Conservation (phyloP, 2,329 filamentous ascomycete species). For the Cladorrhinum sp. region DNA sequence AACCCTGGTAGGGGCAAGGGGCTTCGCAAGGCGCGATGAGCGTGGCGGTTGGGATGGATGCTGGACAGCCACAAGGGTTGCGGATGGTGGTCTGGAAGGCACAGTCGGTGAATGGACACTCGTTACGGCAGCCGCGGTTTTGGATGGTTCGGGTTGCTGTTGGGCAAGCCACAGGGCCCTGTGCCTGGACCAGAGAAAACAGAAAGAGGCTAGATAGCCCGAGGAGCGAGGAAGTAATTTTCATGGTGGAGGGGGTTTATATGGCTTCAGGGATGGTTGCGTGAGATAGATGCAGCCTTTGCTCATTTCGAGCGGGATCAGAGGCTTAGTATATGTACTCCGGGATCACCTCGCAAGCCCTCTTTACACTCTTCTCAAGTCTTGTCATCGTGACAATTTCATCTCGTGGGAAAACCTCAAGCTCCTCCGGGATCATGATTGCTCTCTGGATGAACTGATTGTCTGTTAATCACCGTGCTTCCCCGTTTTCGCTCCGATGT, state of each 20-base stretch:
- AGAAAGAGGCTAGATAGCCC: conserved; percentile 16
- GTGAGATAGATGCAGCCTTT: neutral
- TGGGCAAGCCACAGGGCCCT: conserved; percentile 25
- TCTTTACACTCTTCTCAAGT: conserved; percentile 10
- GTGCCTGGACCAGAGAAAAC: conserved; percentile 15
- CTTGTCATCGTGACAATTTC: neutral
- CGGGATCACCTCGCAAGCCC: neutral
- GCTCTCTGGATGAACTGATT: conserved; percentile 16
- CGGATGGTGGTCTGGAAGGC: conserved; percentile 28
- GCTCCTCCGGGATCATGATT: conserved; percentile 9
- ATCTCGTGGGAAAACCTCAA: conserved; percentile 1
- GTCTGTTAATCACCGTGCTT: conserved; percentile 7
- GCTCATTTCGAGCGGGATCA: neutral
- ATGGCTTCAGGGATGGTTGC: neutral
- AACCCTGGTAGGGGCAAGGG: conserved; percentile 31
- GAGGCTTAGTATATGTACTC: neutral
- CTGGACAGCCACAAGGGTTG: conserved; percentile 31
- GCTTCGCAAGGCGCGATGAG: conserved; percentile 30
- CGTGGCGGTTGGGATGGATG: conserved; percentile 29
- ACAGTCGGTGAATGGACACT: conserved; percentile 29
- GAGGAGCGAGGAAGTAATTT: conserved; percentile 13
- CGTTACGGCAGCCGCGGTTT: conserved; percentile 25
- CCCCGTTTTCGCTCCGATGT: conserved; percentile 1
- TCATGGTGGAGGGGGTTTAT: conserved; percentile 18
- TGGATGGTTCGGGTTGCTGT: conserved; percentile 30